phyloP scores from a whole-genome alignment of 179 eudicot genomes.

The Carnegiea gigantea region DNA sequence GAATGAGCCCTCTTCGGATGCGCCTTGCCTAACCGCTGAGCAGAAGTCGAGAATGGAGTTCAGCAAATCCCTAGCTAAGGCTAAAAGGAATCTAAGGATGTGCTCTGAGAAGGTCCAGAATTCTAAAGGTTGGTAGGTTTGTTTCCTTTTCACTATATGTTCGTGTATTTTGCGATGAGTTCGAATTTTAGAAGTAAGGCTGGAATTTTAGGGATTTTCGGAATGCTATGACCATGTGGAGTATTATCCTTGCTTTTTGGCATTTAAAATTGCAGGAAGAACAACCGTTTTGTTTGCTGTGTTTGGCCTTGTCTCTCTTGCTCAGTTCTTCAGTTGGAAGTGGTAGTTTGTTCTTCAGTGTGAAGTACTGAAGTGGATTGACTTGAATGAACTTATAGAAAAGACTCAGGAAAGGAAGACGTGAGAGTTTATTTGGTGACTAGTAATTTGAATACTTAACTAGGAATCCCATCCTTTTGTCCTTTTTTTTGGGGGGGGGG shows the following conservation, averaged over 20 bases:
- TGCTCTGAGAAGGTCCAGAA: constrained; percentile 50
- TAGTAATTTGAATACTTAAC: neutral
- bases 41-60: constrained; percentile 56
- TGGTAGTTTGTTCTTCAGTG: neutral
- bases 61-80: constrained; percentile 55
- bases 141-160: neutral
- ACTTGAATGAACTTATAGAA: neutral
- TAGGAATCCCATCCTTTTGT: too few relatives aligned
- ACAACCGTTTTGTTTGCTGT: neutral
- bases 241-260: neutral
- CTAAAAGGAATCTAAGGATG: constrained; percentile 52
- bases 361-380: neutral
- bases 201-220: neutral
- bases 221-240: neutral
- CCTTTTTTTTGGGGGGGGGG: neutral
- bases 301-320: neutral
- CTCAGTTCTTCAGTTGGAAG: neutral
- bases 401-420: neutral
- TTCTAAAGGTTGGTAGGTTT: constrained; percentile 41
- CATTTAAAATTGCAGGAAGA: neutral
- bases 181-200: neutral
- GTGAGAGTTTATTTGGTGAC: neutral
- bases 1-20: neutral
- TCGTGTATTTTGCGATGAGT: too few relatives aligned
- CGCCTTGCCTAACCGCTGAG: constrained; percentile 37